Conservation (phyloP, 2,329 filamentous ascomycete species). For the Cadophora luteo-olivacea region DNA sequence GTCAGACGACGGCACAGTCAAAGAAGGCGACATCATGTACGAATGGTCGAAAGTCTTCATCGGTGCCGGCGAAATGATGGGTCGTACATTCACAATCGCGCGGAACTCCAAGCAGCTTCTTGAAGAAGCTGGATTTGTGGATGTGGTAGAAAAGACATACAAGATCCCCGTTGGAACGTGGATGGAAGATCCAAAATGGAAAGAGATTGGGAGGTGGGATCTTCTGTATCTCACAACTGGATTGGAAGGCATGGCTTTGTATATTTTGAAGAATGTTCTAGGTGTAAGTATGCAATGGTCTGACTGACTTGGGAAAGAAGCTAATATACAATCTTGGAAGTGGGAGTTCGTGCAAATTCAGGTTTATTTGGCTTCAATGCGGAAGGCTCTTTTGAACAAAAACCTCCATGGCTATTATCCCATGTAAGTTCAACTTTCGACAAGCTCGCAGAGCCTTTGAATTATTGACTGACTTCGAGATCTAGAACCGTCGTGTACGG, state of each 20-base stretch:
- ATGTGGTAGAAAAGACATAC: slow-evolving; percentile 39
- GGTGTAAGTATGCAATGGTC: slow-evolving; percentile 2
- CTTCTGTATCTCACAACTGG: slow-evolving; percentile 23
- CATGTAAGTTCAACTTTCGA: neutral
- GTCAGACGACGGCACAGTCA: slow-evolving; percentile 56
- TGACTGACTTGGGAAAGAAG: neutral
- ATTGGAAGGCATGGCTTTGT: slow-evolving; percentile 29
- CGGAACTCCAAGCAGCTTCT: slow-evolving; percentile 31
- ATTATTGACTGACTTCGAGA: neutral
- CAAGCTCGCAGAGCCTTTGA: neutral
- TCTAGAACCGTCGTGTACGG: slow-evolving; percentile 1
- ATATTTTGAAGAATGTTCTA: slow-evolving; percentile 19
- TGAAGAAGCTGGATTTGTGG: slow-evolving; percentile 39
- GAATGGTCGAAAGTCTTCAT: slow-evolving; percentile 18
- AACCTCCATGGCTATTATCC: neutral
- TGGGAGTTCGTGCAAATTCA: slow-evolving; percentile 3
- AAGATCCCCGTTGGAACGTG: slow-evolving; percentile 60
- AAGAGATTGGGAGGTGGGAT: slow-evolving; percentile 34
- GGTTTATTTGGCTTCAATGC: neutral
- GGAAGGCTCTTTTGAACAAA: neutral
- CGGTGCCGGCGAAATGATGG: slow-evolving; percentile 38
- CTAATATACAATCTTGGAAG: neutral
- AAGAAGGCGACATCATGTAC: slow-evolving; percentile 20
- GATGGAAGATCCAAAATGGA: slow-evolving; percentile 47
- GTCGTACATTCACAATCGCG: slow-evolving; percentile 47